A percentile compares a stretch with the other conserved stretches of the same genome.
These are phyloP conservation scores for Hyaloraphidium curvatum DNA, from an alignment of 192 early-diverging fungal genomes.

Conservation along the genomic window DNA sequence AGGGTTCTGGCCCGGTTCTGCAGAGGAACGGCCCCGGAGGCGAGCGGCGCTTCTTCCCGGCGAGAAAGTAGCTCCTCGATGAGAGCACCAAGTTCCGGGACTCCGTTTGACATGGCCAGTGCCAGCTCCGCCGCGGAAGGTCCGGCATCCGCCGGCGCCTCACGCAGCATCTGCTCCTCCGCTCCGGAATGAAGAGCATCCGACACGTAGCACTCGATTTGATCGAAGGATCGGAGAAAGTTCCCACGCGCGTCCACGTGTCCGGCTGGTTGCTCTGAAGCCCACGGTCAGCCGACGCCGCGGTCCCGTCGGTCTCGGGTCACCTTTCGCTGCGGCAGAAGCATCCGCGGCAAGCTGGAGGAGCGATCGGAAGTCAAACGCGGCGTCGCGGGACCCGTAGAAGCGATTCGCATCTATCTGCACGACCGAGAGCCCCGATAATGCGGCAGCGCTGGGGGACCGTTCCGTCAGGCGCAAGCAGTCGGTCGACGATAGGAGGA, in stretches of 20 bases:
- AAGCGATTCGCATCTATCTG: slow-evolving; percentile 62
- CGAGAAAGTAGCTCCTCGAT: not conserved
- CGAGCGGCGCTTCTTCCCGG: not conserved
- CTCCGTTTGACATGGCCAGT: not conserved
- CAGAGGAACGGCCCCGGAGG: not conserved
- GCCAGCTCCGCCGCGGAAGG: no score
- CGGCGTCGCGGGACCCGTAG: slow-evolving; percentile 57
- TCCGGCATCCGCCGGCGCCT: no score
- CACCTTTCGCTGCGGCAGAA: slow-evolving; percentile 6
- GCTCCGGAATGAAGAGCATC: no score
- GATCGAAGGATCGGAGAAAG: slow-evolving; percentile 5
- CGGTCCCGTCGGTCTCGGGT: slow-evolving; percentile 6
- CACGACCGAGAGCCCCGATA: slow-evolving; percentile 44
- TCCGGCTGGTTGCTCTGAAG: slow-evolving; percentile 8
- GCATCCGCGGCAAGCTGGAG: not conserved
- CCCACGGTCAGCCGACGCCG: slow-evolving; percentile 10
- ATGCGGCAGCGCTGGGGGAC: slow-evolving; percentile 46
- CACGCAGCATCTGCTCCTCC: no score
- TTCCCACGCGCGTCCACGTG: not conserved
- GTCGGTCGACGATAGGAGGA: no score
- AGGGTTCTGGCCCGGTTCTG: not conserved
- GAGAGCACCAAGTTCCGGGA: not conserved
- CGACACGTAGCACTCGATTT: slow-evolving; percentile 3
- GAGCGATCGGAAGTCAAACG: slow-evolving; percentile 20
- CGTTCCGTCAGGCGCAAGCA: no score